A percentile compares a stretch with the other conserved stretches of the same genome.
Conservation (phyloP, 1,139 yeast genomes). For the Keqinozyma sinolaborantium region DNA sequence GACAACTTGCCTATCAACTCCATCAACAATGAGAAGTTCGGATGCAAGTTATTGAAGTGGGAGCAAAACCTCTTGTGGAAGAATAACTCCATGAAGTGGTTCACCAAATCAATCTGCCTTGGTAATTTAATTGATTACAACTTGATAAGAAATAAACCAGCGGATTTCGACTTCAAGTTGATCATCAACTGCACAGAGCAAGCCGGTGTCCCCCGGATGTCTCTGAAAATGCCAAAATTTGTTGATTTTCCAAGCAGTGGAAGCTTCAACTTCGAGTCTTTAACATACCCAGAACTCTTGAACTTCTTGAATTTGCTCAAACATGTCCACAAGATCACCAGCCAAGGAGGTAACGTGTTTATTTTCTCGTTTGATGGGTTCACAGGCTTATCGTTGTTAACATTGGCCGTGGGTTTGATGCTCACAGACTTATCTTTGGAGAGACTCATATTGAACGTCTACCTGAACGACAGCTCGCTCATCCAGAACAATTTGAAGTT, state of each 20-base stretch:
- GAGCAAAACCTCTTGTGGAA: conserved; percentile 39
- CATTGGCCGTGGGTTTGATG: conserved; percentile 22
- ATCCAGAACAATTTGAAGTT: conserved; percentile 16
- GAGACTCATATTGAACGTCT: conserved; percentile 17
- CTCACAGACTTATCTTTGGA: conserved; percentile 20
- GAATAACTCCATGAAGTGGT: conserved; percentile 29
- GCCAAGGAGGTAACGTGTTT: conserved; percentile 22
- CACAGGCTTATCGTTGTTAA: conserved; percentile 33
- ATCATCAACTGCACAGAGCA: conserved; percentile 34
- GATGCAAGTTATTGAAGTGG: conserved; percentile 24
- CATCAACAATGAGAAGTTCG: conserved; percentile 14
- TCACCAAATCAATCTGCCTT: conserved; percentile 22
- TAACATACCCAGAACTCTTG: conserved; percentile 23
- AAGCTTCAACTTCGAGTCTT: conserved; percentile 16
- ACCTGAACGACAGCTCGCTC: conserved; percentile 7
- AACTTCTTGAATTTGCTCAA: conserved; percentile 30
- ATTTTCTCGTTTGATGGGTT: conserved; percentile 39
- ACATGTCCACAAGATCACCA: conserved; percentile 21
- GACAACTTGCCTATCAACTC: conserved; percentile 15
- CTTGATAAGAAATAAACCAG: conserved; percentile 11
- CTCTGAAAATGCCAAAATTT: conserved; percentile 14
- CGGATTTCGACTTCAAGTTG: conserved; percentile 22
- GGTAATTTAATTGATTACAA: conserved; percentile 35
- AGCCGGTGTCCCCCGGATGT: conserved; percentile 25
- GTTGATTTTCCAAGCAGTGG: conserved; percentile 38